Conservation (phyloP, 2,329 filamentous ascomycete genomes). For the Xylariaceae sp. region DNA sequence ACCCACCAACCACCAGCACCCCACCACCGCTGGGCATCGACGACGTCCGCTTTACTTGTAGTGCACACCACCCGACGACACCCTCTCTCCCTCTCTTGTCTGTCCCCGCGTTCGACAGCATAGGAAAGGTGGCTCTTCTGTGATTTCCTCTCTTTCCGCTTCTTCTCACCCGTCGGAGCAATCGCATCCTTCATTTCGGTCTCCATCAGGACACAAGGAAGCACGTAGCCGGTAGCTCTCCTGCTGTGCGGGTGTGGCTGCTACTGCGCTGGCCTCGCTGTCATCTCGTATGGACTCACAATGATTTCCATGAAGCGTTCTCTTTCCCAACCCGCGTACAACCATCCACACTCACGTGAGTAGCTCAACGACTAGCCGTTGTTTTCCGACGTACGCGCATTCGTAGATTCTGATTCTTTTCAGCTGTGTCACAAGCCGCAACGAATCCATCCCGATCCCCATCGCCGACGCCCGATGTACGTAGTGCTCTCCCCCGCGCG, state of each 20-base stretch:
- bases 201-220: conserved; percentile 4
- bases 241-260: conserved; percentile 27
- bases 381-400: conserved; percentile 1
- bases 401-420: conserved; percentile 22
- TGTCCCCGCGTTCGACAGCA: too few relatives aligned
- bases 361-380: conserved; percentile 26
- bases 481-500: conserved; percentile 48
- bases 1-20: too few relatives aligned
- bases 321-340: conserved; percentile 60
- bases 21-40: too few relatives aligned
- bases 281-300: conserved; percentile 45
- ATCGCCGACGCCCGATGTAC: conserved; percentile 53
- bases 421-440: conserved; percentile 52
- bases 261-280: conserved; percentile 35
- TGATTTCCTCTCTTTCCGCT: too few relatives aligned
- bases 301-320: conserved; percentile 64
- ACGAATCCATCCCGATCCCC: conserved; percentile 51
- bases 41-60: too few relatives aligned
- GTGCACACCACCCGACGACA: too few relatives aligned
- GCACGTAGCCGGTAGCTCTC: conserved; percentile 26
- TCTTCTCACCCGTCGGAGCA: not conserved
- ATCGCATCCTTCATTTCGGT: conserved; percentile 5
- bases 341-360: conserved; percentile 59
- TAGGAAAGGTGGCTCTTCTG: too few relatives aligned
- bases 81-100: too few relatives aligned